These are phyloP conservation scores for Kwoniella botswanensis DNA, from an alignment of 768 basidiomycete genomes.

Conservation along the genomic window DNA sequence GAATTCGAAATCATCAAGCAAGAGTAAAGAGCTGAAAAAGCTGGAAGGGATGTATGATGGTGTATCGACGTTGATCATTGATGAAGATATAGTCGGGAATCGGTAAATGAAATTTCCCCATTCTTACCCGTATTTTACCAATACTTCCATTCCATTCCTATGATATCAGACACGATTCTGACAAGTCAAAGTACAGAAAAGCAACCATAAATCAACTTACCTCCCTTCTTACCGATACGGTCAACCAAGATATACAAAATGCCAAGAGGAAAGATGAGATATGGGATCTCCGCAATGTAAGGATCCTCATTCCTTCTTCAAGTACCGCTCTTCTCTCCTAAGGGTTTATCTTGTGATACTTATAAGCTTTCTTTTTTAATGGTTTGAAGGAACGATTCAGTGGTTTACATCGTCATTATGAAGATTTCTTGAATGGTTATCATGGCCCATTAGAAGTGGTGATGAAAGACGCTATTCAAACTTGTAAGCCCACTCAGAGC, in stretches of 20 bases:
- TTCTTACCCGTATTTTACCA: too few species aligned
- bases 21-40: constrained; percentile 13
- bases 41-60: constrained; percentile 3
- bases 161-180: too few species aligned
- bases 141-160: neutral
- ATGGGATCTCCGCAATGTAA: neutral
- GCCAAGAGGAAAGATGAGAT: neutral
- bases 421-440: neutral
- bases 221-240: neutral
- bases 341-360: neutral
- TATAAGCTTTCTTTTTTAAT: neutral
- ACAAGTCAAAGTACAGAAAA: too few species aligned
- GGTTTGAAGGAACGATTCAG: neutral
- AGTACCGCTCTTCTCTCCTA: neutral
- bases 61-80: neutral
- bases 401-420: neutral
- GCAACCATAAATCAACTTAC: neutral
- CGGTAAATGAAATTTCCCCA: neutral
- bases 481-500: neutral
- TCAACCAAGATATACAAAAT: neutral
- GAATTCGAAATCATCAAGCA: neutral
- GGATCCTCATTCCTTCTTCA: neutral
- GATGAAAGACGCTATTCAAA: neutral
- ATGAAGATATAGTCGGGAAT: neutral
- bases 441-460: neutral